Base-by-base conservation (phyloP, 331 rosid species). In the Acacia concinna region DNA sequence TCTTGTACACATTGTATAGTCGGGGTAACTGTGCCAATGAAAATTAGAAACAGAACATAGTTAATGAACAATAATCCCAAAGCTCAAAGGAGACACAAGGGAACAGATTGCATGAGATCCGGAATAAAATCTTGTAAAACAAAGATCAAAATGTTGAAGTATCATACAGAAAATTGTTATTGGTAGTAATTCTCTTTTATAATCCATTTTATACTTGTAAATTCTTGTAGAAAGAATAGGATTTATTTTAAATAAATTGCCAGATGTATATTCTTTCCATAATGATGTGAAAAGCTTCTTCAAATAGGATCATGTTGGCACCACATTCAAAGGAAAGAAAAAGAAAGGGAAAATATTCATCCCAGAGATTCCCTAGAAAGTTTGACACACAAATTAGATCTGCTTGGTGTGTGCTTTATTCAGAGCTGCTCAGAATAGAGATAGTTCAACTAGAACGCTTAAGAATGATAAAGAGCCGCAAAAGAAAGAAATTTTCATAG, bases 1-100 rank as follows among this genome's bases (percentile, higher is more conserved):
- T 82, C 88, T 87, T 90, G 96, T 92, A 92, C 77, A 90, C 79
- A 68, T 92, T 90, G 85, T 86, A 92, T 57, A 92, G 81, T 66
- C 97, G 88, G 13, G 96, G 97, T 81, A 92, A 82, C 97, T 90
- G 96, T 6, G 56, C 84, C 80, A 35, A 66, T 41, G 23, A 28
- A 84, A 73, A 47, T 43, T 8, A 81, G 4, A 83, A 70, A 65
- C 49, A 78, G 2, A 71, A 37, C 35, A 38, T 32, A 40, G 73
- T 85, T 74, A 71, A 51, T 63, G 3, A 74, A 70, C 74, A 64
- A 69, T 3, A 73, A 71, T 28, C 47, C 65, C 21, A 68, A 18
- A 59, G 44, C 51, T 68, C 72, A 46, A 56, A 37, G 71, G 73
- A 73, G n/a, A 65, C n/a, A 6, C 27, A 38, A 78, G 57, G 52